Evolutionary conservation across 495 filamentous ascomycete genomes (phyloP), one percentile per base, ranked within the genome.

Genomic region (Penicillium subrubescens): DNA sequence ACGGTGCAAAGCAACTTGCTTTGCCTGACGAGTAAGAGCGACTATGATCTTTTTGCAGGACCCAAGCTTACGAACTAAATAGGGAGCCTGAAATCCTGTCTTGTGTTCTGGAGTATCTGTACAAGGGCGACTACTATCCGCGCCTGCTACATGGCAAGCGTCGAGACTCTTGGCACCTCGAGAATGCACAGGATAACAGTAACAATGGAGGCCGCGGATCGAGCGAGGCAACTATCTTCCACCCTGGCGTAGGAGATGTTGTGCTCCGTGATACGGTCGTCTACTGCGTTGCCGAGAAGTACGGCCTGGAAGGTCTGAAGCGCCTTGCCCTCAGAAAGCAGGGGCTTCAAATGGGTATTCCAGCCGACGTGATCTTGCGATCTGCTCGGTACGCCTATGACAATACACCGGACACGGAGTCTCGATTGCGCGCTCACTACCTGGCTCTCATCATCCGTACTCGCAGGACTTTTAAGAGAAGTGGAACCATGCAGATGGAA

Each of bases 401-500:
- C 74, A 88, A 96, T 85, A 96, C 93, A 60, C 92, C 92, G 67
- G 91, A 96, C 81, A 89, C 87, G 60, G 93, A 97, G 81, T 92
- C 88, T 69, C 86, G 87, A 70, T 88, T 97, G 67, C 93, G 93
- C 81, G 92, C 93, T 81, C 92, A 95, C 79, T 97, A 95, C 83
- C 86, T 97, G 73, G 91, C 92, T 71, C 87, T 96, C 77, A 95
- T 97, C 75, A 96, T 97, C 83, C 87, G 92, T 77, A 91, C 89
- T 81, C 91, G 93, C 76, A 90, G 91, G 84, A 94, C 90, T 68
- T 97, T 97, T 83, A 96, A 96, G 88, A 87, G 88, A 77, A 96
- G 93, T 81, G 93, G 92, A 75, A 96, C 92, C 71, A 94, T 97
- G 93, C 92, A 96, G 86, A 88, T 90, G 82, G 93, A 97, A 85